Base-by-base conservation (phyloP, 2,329 filamentous ascomycete genomes). In the Lasiodiplodia gonubiensis region DNA sequence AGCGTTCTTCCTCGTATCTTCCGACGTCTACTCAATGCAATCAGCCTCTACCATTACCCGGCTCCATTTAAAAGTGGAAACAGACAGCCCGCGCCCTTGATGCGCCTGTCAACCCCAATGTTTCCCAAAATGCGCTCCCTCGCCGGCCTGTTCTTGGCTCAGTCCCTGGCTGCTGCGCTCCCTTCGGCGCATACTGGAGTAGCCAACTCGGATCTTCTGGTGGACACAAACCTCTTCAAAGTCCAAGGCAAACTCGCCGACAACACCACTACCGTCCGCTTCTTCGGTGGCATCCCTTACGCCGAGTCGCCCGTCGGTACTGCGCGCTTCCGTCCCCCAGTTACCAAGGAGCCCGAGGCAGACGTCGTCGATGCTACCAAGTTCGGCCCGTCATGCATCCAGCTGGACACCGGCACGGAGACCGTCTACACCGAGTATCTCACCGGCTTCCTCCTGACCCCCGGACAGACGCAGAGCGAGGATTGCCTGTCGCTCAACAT, bases 401-500 rank as follows among this genome's bases (percentile, higher is more conserved):
- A 71, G 57, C 69, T 69, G 46, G 70, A 66, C 52, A 71, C 66
- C 55, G 72, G 72, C n/a, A 27, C 64, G 18, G 64, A 67, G 39
- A 72, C 72, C 11, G 70, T 71, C 30, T 73, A 73, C 42, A 70
- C 71, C 3, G 70, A 73, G 57, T 71, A 70, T 60, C 65, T 73
- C 16, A 59, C 66, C n/a, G 72, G 72, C 21, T 73, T 71, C 35
- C 68, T 73, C 7, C 66, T 73, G 16, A 67, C 70, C 6, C 71
- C 72, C 12, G 72, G 71, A 4, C 70, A 71, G 27, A 12, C 54
- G 25, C 60, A 67, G 25, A 74, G 71, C 61, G 75, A 77, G 37
- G 74, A 76, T 46, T 77, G 74, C 67, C 68, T 76, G n/a, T 74
- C 72, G 2, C 63, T 77, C 53, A 76, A 76, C 55, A 71, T 77